Percentiles rank a stretch among this genome's conserved stretches.
These are phyloP conservation scores for Cadophora sp. DNA, from an alignment of 2,329 filamentous ascomycete species.

Conservation along the genomic window DNA sequence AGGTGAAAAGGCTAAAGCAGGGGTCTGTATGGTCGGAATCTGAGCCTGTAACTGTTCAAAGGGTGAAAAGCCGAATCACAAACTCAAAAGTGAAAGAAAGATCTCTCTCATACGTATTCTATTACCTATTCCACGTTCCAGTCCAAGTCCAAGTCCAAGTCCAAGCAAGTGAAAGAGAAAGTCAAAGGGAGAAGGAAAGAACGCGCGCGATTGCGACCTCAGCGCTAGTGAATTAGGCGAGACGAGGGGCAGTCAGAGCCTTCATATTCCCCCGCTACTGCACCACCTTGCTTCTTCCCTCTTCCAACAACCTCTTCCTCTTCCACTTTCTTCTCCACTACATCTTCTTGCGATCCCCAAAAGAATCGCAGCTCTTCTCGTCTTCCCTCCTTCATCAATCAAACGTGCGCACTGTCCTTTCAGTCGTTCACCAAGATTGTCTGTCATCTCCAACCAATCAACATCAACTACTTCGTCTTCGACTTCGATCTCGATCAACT, in stretches of 20 bases:
- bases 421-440: constrained; percentile 39
- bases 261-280: constrained; percentile 37
- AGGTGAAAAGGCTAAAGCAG: not conserved
- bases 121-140: too few relatives aligned
- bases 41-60: not conserved
- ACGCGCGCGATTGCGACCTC: constrained; percentile 2
- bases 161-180: constrained; percentile 2
- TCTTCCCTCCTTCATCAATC: constrained; percentile 24
- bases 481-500: constrained; percentile 14
- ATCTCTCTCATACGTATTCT: too few relatives aligned
- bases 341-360: constrained; percentile 30
- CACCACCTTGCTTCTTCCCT: constrained; percentile 26
- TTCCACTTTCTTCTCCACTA: constrained; percentile 23
- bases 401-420: constrained; percentile 44
- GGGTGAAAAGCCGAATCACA: not conserved
- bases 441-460: constrained; percentile 27
- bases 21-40: not conserved
- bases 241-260: constrained; percentile 34
- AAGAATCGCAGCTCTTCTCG: constrained; percentile 16
- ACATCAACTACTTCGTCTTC: constrained; percentile 18
- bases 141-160: too few relatives aligned
- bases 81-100: not conserved
- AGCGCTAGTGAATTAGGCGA: constrained; percentile 29
- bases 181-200: not conserved
- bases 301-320: constrained; percentile 33